Base-by-base conservation (phyloP, 805 yeast genomes). In the Monosporozyma servazzii region DNA sequence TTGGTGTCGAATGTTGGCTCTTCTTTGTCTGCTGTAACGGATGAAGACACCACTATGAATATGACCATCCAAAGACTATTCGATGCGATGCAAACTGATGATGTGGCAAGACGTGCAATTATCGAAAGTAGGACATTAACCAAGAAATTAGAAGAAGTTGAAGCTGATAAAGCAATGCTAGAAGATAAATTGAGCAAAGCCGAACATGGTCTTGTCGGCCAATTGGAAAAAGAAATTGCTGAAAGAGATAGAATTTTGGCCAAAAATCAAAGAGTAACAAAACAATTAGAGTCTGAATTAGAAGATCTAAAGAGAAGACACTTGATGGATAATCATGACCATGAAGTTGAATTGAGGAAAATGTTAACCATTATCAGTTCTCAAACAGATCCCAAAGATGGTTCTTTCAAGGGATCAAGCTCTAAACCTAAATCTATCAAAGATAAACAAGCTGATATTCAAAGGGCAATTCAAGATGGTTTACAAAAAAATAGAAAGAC, bases 1-100 rank as follows among this genome's bases (percentile, higher is more conserved):
- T 73, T 87, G 53, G 74, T 86, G 31, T 81, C 87, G 42, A 82
- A 82, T 61, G 80, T 84, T 13, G 76, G 84, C 2, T 74, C 77
- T 68, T 45, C 52, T 18, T 81, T 77, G 37, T 11, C 48, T 3
- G 65, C 80, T 1, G 68, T 68, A 58, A 51, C 61, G 5, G 76
- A 75, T 56, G 75, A 75, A 53, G 86, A 83, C 48, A 75, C 85
- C 10, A 83, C 88, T 18, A 76, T 88, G 64, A 88, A 86, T 49
- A 80, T 88, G 56, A 88, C 95, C 1, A 86, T 90, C 33, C 93
- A 88, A 61, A 73, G 84, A 51, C 74, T 93, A 42, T 76, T 80
- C 53, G 82, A 88, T 43, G 77, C 91, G 9, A 76, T 90, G 69
- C 83, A 83, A 58, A 88, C 96, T 0, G 98, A 93, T 66, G 96